Percentiles rank a stretch among this genome's conserved stretches.
phyloP scores from a whole-genome alignment of 164 flowering plant species.

The Magnolia officinalis region DNA sequence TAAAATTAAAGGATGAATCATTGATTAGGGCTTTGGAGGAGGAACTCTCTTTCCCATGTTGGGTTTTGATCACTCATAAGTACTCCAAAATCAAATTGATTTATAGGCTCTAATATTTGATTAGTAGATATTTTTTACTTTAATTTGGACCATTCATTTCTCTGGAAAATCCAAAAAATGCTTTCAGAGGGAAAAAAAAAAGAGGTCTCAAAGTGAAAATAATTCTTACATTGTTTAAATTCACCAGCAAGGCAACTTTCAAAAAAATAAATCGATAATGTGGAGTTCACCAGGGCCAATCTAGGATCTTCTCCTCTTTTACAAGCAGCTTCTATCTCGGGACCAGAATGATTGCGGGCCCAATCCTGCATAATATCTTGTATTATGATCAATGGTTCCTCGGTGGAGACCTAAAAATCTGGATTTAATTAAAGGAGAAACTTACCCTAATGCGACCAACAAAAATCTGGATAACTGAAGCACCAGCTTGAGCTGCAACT shows the following conservation, averaged over 20 bases:
- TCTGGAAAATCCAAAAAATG: no score
- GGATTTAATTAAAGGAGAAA: background rate
- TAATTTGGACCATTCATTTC: no score
- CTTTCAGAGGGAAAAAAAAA: no score
- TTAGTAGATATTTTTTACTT: no score
- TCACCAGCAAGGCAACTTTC: background rate
- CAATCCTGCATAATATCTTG: constrained; percentile 59
- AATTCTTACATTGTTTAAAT: background rate
- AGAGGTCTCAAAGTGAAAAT: no score
- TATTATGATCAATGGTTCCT: background rate
- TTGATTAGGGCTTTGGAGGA: no score
- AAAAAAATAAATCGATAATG: background rate
- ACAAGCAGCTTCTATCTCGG: constrained; percentile 79
- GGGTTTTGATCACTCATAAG: no score
- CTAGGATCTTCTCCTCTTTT: constrained; percentile 95
- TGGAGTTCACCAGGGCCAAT: constrained; percentile 73
- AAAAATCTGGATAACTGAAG: constrained; percentile 39
- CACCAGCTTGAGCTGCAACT: constrained; percentile 98
- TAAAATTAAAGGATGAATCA: no score
- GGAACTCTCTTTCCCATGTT: no score
- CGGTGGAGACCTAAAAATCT: background rate
- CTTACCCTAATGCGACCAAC: constrained; percentile 44
- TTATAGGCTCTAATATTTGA: no score
- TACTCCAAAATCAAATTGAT: no score
- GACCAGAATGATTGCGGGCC: constrained; percentile 87